phyloP scores from a whole-genome alignment of 495 filamentous ascomycete species.

The Daldinia decipiens region DNA sequence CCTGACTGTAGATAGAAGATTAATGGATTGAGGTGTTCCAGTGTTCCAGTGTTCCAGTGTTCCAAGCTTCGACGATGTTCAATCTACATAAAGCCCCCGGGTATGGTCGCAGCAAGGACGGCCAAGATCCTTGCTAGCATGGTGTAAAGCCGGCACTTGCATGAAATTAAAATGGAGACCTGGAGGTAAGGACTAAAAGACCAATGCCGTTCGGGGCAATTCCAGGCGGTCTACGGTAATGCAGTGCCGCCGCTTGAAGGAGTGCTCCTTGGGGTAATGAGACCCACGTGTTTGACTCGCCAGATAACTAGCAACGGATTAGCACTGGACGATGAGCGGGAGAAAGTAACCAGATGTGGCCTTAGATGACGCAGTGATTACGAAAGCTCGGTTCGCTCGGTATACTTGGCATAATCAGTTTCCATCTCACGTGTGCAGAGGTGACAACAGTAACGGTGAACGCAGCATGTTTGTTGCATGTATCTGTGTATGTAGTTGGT shows the following conservation, averaged over 20 bases:
- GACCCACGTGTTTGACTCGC: constrained; percentile 25
- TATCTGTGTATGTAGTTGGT: background rate
- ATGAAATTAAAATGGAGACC: constrained; percentile 40
- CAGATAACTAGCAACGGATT: background rate
- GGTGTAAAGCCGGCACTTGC: constrained; percentile 39
- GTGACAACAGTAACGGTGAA: background rate
- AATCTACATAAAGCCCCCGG: background rate
- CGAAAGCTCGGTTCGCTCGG: constrained; percentile 30
- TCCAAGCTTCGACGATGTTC: constrained; percentile 14
- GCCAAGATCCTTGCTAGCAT: constrained; percentile 28
- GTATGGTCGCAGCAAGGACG: constrained; percentile 20
- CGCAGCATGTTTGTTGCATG: background rate
- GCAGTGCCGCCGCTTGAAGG: constrained; percentile 20
- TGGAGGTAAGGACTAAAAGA: constrained; percentile 16
- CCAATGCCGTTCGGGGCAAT: constrained; percentile 21
- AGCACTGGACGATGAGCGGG: background rate
- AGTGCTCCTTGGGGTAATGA: constrained; percentile 9
- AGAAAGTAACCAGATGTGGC: background rate
- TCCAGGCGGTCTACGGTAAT: constrained; percentile 23
- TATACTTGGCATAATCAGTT: constrained; percentile 20
- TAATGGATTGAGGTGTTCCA: background rate
- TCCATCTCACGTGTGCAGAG: constrained; percentile 14
- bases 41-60: too few species aligned
- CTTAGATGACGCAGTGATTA: constrained; percentile 23
- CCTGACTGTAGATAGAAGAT: constrained; percentile 3